Base-by-base conservation (phyloP, 2,329 filamentous ascomycete species). In the Aspergillus hiratsukae region DNA sequence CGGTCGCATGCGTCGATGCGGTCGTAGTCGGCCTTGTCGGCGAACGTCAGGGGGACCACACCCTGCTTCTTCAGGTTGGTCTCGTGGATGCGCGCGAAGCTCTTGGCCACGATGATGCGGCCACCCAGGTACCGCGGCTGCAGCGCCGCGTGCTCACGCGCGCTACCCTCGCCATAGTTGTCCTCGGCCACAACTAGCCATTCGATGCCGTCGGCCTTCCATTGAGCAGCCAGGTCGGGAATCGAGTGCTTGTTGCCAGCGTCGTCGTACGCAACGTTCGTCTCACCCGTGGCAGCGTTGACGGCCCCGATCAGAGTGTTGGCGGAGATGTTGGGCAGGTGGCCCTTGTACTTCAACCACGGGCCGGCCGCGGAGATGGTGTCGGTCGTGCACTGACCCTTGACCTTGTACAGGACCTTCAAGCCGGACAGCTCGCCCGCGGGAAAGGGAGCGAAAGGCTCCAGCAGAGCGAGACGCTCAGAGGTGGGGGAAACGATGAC, bases 311-410 rank as follows among this genome's bases (percentile, higher is more conserved):
- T 97, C 63, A 99, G 85, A 2, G 94, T 99, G 83, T 99, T 99
- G 71, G 91, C 91, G 66, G 87, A 89, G 75, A 99, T 99, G 81
- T 99, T 99, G 74, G 94, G 91, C 61, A 99, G 85, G 76, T 99
- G 94, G 61, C 94, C 94, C 82, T 97, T 97, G 85, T 97, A 99
- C 78, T 97, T 97, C 65, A 99, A 85, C 93, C 93, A 97, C 17
- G 93, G 93, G 5, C 93, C 93, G 1, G 93, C 93, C 35, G 93
- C 93, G 40, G 92, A 97, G 76, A 99, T 99, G 66, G 94, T 97
- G 77, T 99, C 94, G 46, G 94, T 99, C 56, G 94, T 99, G 82
- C 94, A 99, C 79, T 99, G 96, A 62, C 94, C 94, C 61, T 92
- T 89, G 62, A 97, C 89, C 79, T 97, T 97, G 81, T 96, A 93